These are phyloP conservation scores for Salvia sclarea DNA, from an alignment of 305 asterid species.

Conservation along the genomic window DNA sequence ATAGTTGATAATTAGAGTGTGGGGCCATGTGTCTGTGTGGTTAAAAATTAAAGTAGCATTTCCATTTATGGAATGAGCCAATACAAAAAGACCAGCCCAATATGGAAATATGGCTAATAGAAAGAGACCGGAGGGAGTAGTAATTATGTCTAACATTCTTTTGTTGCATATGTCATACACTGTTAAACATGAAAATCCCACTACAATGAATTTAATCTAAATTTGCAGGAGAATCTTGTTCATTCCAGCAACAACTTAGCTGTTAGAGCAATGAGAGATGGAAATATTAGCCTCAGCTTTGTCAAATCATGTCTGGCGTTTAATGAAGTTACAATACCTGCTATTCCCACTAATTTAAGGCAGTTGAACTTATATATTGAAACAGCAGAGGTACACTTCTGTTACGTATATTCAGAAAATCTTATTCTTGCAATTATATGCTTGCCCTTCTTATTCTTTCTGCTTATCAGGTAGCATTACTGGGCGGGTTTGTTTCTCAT, in stretches of 20 bases:
- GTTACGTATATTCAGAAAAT: slow-evolving; percentile 17
- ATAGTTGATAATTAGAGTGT: too few relatives aligned
- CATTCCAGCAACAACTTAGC: slow-evolving; percentile 80
- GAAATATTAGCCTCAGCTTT: slow-evolving; percentile 45
- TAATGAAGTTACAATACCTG: slow-evolving; percentile 84
- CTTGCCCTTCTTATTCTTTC: slow-evolving; percentile 31
- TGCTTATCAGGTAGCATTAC: slow-evolving; percentile 59
- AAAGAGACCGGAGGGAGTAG: too few relatives aligned
- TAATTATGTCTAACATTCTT: slow-evolving; percentile 23
- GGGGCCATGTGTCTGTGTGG: too few relatives aligned
- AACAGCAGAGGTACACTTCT: slow-evolving; percentile 75
- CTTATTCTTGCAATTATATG: slow-evolving; percentile 9
- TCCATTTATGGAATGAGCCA: too few relatives aligned
- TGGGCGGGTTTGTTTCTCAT: slow-evolving; percentile 79
- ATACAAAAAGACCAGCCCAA: too few relatives aligned
- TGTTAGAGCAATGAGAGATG: slow-evolving; percentile 60
- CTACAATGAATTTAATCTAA: slow-evolving; percentile 1
- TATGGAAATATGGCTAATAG: too few relatives aligned
- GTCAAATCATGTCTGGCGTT: slow-evolving; percentile 78
- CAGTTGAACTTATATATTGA: slow-evolving; percentile 79
- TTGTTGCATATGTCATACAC: slow-evolving; percentile 9
- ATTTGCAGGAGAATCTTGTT: slow-evolving; percentile 71
- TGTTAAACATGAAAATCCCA: slow-evolving; percentile 15
- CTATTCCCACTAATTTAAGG: slow-evolving; percentile 51
- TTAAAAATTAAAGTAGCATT: too few relatives aligned